Percentiles rank a stretch among this genome's conserved stretches.
Evolutionary conservation across 495 filamentous ascomycete genomes (phyloP).

Genomic region (Penicillium fimorum): DNA sequence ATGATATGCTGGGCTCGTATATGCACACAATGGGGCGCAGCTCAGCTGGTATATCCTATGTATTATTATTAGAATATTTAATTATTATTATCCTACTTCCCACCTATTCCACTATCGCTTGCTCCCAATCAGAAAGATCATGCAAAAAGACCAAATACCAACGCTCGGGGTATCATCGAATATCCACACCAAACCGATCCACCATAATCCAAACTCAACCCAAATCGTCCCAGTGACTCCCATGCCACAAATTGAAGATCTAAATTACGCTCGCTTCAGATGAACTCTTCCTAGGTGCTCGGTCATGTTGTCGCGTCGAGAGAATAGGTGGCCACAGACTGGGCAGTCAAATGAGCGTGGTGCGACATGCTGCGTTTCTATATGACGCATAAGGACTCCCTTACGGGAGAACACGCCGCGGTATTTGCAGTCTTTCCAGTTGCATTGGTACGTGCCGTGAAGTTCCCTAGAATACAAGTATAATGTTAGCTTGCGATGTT

Average conservation of each 20-base stretch:
- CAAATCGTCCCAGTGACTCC: neutral
- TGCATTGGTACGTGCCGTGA: neutral
- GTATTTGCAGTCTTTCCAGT: conserved; percentile 10
- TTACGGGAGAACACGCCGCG: conserved; percentile 7
- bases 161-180: neutral
- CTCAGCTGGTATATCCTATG: neutral
- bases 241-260: neutral
- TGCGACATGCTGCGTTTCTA: conserved; percentile 17
- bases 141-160: no score
- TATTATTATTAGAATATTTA: neutral
- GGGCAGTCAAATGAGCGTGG: conserved; percentile 7
- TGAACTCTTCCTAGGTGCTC: conserved; percentile 2
- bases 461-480: neutral
- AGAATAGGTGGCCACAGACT: neutral
- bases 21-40: neutral
- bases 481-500: neutral
- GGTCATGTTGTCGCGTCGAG: neutral
- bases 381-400: conserved; percentile 15
- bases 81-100: neutral
- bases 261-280: neutral
- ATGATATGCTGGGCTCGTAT: neutral
- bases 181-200: neutral
- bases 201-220: neutral
- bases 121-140: no score
- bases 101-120: neutral